Conservation (phyloP, 1,284 basidiomycete genomes). For the Apiotrichum porosum region DNA sequence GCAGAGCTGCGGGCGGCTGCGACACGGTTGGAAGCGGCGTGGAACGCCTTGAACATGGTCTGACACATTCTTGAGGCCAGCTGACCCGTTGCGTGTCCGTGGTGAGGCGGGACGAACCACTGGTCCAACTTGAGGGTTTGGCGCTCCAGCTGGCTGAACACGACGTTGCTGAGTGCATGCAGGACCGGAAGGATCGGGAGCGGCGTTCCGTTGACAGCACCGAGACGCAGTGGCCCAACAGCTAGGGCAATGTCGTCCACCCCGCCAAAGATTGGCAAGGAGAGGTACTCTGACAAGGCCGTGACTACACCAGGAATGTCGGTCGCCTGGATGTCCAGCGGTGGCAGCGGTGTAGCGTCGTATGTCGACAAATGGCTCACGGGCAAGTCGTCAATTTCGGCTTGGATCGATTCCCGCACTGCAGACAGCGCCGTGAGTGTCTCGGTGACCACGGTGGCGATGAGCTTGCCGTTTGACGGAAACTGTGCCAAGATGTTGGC, state of each 20-base stretch:
- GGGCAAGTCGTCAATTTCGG: slow-evolving; percentile 1
- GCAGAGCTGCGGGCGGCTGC: neutral
- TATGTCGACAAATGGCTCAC: slow-evolving; percentile 10
- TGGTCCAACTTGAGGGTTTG: slow-evolving; percentile 9
- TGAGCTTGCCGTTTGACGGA: neutral
- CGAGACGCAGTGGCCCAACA: slow-evolving; percentile 21
- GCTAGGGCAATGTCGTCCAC: slow-evolving; percentile 7
- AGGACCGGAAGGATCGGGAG: slow-evolving; percentile 23
- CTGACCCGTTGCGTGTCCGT: neutral
- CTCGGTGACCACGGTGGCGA: neutral
- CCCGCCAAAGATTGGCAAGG: slow-evolving; percentile 1
- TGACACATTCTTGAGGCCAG: neutral
- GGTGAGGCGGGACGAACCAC: slow-evolving; percentile 9
- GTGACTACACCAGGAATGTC: neutral
- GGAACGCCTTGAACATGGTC: neutral
- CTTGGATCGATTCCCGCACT: neutral
- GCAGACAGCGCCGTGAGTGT: slow-evolving; percentile 1
- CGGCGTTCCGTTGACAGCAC: slow-evolving; percentile 12
- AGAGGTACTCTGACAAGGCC: slow-evolving; percentile 2
- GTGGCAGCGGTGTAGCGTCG: slow-evolving; percentile 7
- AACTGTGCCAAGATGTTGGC: slow-evolving; percentile 6
- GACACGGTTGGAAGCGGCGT: neutral
- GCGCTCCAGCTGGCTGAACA: slow-evolving; percentile 9
- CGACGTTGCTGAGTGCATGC: slow-evolving; percentile 18
- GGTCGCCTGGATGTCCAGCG: slow-evolving; percentile 1